Base-by-base conservation (phyloP, 75 land plant genomes). In the Sequoiadendron giganteum region DNA sequence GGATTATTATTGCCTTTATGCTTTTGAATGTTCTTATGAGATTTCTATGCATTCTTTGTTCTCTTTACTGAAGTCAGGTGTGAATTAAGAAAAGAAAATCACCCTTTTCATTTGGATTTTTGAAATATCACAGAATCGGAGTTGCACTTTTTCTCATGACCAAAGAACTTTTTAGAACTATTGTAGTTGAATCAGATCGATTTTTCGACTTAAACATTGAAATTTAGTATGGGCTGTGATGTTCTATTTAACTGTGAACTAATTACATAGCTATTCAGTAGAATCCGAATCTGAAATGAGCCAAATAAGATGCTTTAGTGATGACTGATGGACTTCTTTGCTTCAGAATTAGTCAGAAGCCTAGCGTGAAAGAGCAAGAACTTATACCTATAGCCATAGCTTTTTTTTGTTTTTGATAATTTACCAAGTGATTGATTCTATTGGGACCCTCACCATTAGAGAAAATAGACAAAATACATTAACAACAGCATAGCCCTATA, bases 11-110 rank as follows among this genome's bases (percentile, higher is more conserved):
- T 42, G 47, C 25, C n/a, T 13, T 28, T n/a, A 1, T 28, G 52
- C 21, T 82, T 40, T 79, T 79, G 11, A 79, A 79, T 79, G 28
- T 79, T 79, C 43, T 18, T 79, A 79, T 19, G 11, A 42, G 47
- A 42, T 40, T 84, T 47, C 85, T 49, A 84, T 48, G 85, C 85
- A 84, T 84, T 84, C 14, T 84, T 84, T 84, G 6, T 84, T 52
- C 19, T 30, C 15, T 49, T 52, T 84, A 79, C n/a, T 47, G 32
- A 32, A n/a, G 52, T 6, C 2, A 4, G n/a, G 14, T 82, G 11
- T 75, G 28, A 68, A 68, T 8, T 68, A 68, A 68, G 70, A 65
- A 65, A 65, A 25, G 0, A 25, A 65, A 7, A 28, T 65, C n/a
- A 65, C 42, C 28, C 45, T 79, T 79, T 79, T 79, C 28, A 40